phyloP scores from a whole-genome alignment of 306 rosid genomes.

The Pyrus communis region DNA sequence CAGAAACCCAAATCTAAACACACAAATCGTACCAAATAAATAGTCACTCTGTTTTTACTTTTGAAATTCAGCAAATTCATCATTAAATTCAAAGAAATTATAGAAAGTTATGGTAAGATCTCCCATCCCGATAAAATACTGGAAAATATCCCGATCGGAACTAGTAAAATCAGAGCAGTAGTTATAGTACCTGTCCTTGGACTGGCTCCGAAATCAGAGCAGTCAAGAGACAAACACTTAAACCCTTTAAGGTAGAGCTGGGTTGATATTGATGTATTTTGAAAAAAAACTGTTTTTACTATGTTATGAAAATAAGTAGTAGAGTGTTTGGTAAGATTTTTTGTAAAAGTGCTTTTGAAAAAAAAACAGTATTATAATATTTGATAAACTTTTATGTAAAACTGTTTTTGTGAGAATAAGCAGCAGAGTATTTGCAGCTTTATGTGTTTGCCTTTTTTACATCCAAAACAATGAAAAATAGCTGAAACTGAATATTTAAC shows the following conservation, averaged over 20 bases:
- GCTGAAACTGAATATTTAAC: too few species aligned
- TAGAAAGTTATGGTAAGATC: not conserved
- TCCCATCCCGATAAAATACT: not conserved
- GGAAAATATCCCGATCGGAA: not conserved
- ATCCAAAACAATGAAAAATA: too few species aligned
- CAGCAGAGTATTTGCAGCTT: too few species aligned
- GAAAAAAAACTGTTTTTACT: too few species aligned
- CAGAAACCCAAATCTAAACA: not conserved
- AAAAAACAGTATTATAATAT: too few species aligned
- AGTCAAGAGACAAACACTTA: not conserved
- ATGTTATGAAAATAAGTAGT: too few species aligned
- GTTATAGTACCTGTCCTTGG: not conserved
- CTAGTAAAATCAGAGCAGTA: not conserved
- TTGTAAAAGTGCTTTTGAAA: too few species aligned
- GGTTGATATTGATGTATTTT: too few species aligned
- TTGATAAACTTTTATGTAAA: too few species aligned
- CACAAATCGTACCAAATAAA: not conserved
- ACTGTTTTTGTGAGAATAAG: too few species aligned
- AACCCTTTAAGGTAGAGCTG: not conserved
- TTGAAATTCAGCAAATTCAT: not conserved
- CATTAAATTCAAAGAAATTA: not conserved
- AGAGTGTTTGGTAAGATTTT: too few species aligned
- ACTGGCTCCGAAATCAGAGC: constrained; percentile 2
- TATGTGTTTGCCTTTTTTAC: too few species aligned
- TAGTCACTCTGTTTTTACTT: not conserved